Conservation (phyloP, 306 rosid genomes). For the Vigna angularis region DNA sequence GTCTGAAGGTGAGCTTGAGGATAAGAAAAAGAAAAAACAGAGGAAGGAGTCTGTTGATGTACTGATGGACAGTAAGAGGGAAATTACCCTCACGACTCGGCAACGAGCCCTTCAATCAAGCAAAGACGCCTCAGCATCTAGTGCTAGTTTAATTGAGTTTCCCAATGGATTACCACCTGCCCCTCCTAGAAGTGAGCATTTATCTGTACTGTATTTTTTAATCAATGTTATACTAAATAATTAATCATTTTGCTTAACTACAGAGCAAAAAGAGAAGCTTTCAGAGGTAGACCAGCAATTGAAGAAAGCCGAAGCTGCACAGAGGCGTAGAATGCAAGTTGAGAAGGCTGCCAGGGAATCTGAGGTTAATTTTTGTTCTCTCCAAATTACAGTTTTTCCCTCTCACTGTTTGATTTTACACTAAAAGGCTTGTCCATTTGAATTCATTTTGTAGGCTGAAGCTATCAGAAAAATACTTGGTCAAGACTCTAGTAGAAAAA, state of each 20-base stretch:
- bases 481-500: conserved; percentile 95
- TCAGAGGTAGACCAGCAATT: conserved; percentile 81
- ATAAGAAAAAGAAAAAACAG: conserved; percentile 77
- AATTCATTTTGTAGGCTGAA: conserved; percentile 70
- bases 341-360: conserved; percentile 95
- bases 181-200: conserved; percentile 88
- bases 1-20: conserved; percentile 78
- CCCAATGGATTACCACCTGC: conserved; percentile 98
- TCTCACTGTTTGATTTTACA: conserved; percentile 26
- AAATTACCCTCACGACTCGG: conserved; percentile 80
- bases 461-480: conserved; percentile 96
- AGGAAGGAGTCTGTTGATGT: conserved; percentile 81
- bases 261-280: conserved; percentile 94
- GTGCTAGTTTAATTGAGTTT: conserved; percentile 78
- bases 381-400: background rate
- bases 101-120: conserved; percentile 92
- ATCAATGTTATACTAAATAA: conserved; percentile 39
- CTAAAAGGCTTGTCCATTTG: conserved; percentile 25
- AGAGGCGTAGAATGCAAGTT: conserved; percentile 84
- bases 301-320: conserved; percentile 98
- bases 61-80: conserved; percentile 75
- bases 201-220: conserved; percentile 2
- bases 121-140: conserved; percentile 75
- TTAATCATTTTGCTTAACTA: conserved; percentile 43
- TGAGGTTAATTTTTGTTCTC: conserved; percentile 65